Percentiles rank a stretch among this genome's conserved stretches.
These are phyloP conservation scores for Phaeotremella skinneri DNA, from an alignment of 768 basidiomycete genomes.

Conservation along the genomic window DNA sequence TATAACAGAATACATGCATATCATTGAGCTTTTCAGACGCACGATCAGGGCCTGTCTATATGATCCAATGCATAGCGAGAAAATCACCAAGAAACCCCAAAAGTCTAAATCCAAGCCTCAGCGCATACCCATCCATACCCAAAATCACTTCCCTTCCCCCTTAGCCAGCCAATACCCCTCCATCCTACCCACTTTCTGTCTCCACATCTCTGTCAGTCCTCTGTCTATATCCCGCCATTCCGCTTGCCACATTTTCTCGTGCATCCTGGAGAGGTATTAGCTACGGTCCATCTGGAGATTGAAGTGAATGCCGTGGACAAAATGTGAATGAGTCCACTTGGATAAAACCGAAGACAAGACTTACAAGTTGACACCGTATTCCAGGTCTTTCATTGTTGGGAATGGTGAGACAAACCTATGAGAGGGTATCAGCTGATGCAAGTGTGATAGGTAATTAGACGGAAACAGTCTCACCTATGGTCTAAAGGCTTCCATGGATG, in stretches of 20 bases:
- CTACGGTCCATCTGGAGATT: no score
- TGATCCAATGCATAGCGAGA: no score
- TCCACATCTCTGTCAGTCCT: constrained; percentile 8
- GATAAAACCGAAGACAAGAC: background rate
- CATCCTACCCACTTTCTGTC: constrained; percentile 14
- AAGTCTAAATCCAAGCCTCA: background rate
- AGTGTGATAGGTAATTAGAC: no score
- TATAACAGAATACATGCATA: no score
- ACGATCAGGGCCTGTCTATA: no score
- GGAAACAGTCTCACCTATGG: constrained; percentile 12
- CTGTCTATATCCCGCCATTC: background rate
- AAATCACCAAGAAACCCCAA: no score
- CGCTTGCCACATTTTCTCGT: constrained; percentile 13
- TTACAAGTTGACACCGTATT: background rate
- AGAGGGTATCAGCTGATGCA: background rate
- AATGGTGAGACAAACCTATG: constrained; percentile 16
- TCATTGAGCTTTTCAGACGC: no score
- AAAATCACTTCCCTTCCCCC: background rate
- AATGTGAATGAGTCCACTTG: no score
- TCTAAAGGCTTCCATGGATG: constrained; percentile 19
- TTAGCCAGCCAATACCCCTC: constrained; percentile 6
- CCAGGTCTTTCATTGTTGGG: constrained; percentile 5
- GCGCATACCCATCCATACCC: background rate
- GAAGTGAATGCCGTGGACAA: no score
- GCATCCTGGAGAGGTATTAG: constrained; percentile 10